These are phyloP conservation scores for Fagus crenata DNA, from an alignment of 306 rosid genomes.

Conservation along the genomic window DNA sequence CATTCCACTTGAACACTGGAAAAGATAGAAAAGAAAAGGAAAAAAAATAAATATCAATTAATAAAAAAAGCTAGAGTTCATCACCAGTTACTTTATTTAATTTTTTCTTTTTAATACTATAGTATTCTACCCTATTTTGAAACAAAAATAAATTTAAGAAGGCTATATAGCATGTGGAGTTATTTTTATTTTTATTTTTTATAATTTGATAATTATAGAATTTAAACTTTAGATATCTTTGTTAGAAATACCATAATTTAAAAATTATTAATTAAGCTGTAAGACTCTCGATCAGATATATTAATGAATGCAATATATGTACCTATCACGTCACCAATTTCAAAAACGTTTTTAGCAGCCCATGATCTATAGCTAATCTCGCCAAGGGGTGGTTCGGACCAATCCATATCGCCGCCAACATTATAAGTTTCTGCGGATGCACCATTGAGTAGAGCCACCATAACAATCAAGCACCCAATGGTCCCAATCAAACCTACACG, in stretches of 20 bases:
- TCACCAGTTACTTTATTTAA: too few species aligned
- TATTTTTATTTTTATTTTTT: too few species aligned
- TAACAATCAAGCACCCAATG: conserved; percentile 25
- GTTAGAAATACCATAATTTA: too few species aligned
- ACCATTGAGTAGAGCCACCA: conserved; percentile 14
- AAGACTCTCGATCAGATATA: not conserved
- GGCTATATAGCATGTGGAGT: too few species aligned
- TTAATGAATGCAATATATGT: not conserved
- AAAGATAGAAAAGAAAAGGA: not conserved
- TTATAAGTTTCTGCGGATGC: conserved; percentile 15
- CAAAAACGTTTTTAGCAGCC: conserved; percentile 21
- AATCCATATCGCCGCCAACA: conserved; percentile 33
- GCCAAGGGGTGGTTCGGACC: conserved; percentile 33
- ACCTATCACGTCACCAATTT: conserved; percentile 24
- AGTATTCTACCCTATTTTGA: too few species aligned
- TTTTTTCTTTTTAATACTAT: too few species aligned
- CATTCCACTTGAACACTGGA: conserved; percentile 26
- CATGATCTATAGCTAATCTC: conserved; percentile 28
- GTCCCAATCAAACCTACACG: conserved; percentile 17
- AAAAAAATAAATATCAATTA: not conserved
- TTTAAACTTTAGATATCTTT: too few species aligned
- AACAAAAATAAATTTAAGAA: too few species aligned
- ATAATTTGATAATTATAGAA: too few species aligned
- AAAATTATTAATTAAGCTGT: too few species aligned
- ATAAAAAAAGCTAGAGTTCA: too few species aligned